Conservation (phyloP, 2,329 filamentous ascomycete species). For the Ceratocystiopsis minuta region DNA sequence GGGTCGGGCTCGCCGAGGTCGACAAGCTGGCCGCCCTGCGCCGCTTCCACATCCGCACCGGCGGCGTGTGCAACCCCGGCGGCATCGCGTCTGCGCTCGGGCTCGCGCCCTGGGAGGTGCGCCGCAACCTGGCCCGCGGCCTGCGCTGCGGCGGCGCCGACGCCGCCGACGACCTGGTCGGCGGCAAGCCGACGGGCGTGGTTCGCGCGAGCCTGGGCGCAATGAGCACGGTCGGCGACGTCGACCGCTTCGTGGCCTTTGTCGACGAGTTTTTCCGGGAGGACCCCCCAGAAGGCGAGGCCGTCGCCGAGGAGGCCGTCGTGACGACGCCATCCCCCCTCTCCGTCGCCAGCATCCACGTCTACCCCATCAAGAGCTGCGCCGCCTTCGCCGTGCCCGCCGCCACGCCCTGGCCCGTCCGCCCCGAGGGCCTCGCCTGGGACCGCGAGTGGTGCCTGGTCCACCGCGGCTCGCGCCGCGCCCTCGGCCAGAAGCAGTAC, state of each 20-base stretch:
- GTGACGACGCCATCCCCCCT: background rate
- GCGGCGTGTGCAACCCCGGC: conserved; percentile 82
- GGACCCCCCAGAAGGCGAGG: background rate
- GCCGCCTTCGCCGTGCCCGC: conserved; percentile 55
- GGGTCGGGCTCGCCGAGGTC: conserved; percentile 67
- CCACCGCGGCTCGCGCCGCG: conserved; percentile 67
- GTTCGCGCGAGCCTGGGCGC: conserved; percentile 75
- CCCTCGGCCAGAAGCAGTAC: conserved; percentile 75
- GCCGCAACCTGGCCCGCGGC: conserved; percentile 66
- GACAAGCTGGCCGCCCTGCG: conserved; percentile 70
- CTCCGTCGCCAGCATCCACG: conserved; percentile 29
- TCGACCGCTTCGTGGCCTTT: conserved; percentile 54
- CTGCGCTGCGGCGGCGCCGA: conserved; percentile 70
- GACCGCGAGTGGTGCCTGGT: conserved; percentile 94
- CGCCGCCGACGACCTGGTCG: conserved; percentile 57
- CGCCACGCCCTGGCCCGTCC: conserved; percentile 53
- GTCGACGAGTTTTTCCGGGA: conserved; percentile 47
- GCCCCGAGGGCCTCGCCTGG: conserved; percentile 72
- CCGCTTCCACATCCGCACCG: conserved; percentile 70
- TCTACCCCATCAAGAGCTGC: conserved; percentile 94
- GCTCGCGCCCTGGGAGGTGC: conserved; percentile 66
- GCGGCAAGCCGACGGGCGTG: conserved; percentile 74
- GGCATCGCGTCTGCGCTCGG: conserved; percentile 58
- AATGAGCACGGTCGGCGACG: conserved; percentile 67
- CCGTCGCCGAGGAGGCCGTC: background rate